phyloP scores from a whole-genome alignment of 208 protist species.

The Trypanosoma cruzi region DNA sequence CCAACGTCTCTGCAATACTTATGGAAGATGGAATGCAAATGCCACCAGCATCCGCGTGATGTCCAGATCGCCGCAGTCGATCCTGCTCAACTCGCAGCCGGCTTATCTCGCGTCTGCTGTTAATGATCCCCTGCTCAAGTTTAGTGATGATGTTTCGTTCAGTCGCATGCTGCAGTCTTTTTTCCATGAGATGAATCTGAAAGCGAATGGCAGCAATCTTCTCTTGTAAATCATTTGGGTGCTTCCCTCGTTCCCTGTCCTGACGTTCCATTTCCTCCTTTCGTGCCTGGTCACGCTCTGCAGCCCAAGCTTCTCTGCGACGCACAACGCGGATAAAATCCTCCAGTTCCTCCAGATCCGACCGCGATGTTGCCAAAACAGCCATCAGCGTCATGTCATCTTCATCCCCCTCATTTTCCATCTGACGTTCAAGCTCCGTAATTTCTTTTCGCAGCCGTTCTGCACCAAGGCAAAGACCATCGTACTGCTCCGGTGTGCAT shows the following conservation, averaged over 20 bases:
- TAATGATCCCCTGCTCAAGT: constrained; percentile 78
- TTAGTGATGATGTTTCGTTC: constrained; percentile 62
- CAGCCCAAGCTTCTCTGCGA: constrained; percentile 66
- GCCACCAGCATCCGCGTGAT: constrained; percentile 40
- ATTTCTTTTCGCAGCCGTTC: constrained; percentile 84
- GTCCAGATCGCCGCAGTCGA: constrained; percentile 68
- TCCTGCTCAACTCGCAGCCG: constrained; percentile 89
- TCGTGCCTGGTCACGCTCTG: constrained; percentile 55
- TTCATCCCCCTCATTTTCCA: constrained; percentile 84
- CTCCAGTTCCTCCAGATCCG: constrained; percentile 89
- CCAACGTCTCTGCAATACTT: constrained; percentile 81
- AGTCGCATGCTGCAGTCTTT: constrained; percentile 80
- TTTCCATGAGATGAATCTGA: constrained; percentile 77
- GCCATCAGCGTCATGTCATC: constrained; percentile 94
- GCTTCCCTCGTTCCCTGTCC: constrained; percentile 31
- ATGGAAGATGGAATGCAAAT: constrained; percentile 67
- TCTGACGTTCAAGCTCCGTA: constrained; percentile 77
- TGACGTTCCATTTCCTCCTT: constrained; percentile 40
- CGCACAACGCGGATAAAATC: constrained; percentile 84
- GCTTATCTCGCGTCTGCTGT: constrained; percentile 68
- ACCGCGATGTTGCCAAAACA: constrained; percentile 83
- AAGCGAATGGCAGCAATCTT: constrained; percentile 79
- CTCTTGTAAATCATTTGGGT: constrained; percentile 54
- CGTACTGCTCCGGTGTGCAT: constrained; percentile 92
- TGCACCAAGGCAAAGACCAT: constrained; percentile 82